Conservation (phyloP, 805 yeast genomes). For the Monosporozyma unispora region DNA sequence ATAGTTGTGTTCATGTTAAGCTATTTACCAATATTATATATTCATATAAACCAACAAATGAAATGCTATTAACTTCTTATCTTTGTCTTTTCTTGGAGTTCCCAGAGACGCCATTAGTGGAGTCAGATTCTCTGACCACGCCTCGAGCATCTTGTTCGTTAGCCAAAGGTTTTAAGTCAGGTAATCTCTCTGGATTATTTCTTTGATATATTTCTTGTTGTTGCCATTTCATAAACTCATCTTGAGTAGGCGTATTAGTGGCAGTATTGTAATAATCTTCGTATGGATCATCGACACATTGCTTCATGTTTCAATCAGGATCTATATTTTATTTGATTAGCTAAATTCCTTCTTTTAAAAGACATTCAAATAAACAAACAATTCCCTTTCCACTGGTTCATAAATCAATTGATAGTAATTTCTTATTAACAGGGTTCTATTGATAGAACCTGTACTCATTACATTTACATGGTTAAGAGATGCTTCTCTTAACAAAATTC, state of each 20-base stretch:
- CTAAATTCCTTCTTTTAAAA: background rate
- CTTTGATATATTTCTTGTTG: slow-evolving; percentile 8
- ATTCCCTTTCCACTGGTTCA: no score
- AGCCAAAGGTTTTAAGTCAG: slow-evolving; percentile 8
- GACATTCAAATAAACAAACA: background rate
- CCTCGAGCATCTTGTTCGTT: background rate
- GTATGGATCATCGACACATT: slow-evolving; percentile 4
- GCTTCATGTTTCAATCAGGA: background rate
- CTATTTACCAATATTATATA: background rate
- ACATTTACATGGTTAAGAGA: no score
- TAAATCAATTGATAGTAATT: no score
- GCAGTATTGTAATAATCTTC: slow-evolving; percentile 6
- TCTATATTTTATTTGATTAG: background rate
- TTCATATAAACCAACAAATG: background rate
- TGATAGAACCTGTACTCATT: no score
- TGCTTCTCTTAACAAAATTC: no score
- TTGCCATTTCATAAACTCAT: slow-evolving; percentile 1
- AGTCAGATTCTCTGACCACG: slow-evolving; percentile 1
- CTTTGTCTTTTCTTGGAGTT: slow-evolving; percentile 1
- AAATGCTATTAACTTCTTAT: background rate
- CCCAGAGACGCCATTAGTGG: background rate
- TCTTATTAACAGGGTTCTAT: no score
- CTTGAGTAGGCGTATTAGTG: background rate
- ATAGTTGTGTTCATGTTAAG: background rate
- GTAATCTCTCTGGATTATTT: slow-evolving; percentile 8